These are phyloP conservation scores for Hypomontagnella submonticulosa DNA, from an alignment of 495 filamentous ascomycete species.

Conservation along the genomic window DNA sequence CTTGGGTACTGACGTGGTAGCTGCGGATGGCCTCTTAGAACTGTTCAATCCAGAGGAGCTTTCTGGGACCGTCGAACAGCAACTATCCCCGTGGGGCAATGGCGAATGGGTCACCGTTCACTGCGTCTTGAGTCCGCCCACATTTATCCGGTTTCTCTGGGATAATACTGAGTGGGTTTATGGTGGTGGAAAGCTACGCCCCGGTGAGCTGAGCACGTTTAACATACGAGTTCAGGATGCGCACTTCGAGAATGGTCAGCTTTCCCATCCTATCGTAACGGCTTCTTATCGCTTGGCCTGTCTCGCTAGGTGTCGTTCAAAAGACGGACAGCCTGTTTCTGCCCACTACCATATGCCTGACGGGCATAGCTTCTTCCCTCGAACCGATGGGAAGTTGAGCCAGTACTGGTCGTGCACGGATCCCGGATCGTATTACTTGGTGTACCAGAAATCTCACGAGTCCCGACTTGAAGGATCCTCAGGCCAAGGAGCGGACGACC, in stretches of 20 bases:
- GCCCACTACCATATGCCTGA: neutral
- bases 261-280: neutral
- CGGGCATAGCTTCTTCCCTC: neutral
- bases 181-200: too few relatives aligned
- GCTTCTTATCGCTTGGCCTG: neutral
- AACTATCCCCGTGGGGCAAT: neutral
- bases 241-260: neutral
- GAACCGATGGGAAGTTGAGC: neutral
- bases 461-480: neutral
- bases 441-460: neutral
- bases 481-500: too few relatives aligned
- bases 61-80: neutral
- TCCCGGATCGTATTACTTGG: neutral
- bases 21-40: too few relatives aligned
- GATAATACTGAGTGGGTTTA: neutral
- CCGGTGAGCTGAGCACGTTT: neutral
- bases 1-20: too few relatives aligned
- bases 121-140: neutral
- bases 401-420: neutral
- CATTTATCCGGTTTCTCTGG: neutral
- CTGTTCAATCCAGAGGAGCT: neutral
- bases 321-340: neutral
- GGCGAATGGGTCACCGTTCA: neutral
- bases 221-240: neutral
- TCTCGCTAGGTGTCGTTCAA: neutral